A percentile compares a stretch with the other conserved stretches of the same genome.
Evolutionary conservation across 169 alveolate genomes (phyloP).

Genomic region (Cryptosporidium ryanae): DNA sequence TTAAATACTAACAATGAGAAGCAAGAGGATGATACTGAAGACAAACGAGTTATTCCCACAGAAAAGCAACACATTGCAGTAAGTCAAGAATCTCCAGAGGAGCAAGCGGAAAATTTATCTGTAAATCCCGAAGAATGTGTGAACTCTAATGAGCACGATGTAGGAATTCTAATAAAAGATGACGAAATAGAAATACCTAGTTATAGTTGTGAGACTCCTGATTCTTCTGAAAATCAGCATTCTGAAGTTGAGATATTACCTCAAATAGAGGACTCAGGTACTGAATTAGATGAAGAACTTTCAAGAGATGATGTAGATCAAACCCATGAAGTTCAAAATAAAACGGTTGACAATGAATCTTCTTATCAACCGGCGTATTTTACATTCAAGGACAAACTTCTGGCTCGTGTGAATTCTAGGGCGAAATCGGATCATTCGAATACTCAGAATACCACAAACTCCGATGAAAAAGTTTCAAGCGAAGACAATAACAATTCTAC

Average conservation of each 20-base stretch:
- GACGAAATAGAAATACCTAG: too few species aligned
- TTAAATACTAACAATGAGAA: conserved; percentile 27
- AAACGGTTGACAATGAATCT: background rate
- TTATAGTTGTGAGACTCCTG: too few species aligned
- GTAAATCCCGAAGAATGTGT: background rate
- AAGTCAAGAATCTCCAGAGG: background rate
- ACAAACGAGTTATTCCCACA: background rate
- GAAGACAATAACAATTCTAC: background rate
- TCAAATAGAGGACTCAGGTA: background rate
- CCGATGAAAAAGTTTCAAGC: background rate
- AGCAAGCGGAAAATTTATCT: background rate
- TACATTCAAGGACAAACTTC: conserved; percentile 67
- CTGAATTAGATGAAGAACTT: background rate
- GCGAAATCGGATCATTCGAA: background rate
- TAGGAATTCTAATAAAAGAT: background rate
- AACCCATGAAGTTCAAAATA: background rate
- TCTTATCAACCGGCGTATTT: conserved; percentile 32
- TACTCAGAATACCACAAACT: background rate
- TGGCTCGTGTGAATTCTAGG: conserved; percentile 51
- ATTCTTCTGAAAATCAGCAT: background rate
- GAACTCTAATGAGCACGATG: background rate
- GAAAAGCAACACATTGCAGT: background rate
- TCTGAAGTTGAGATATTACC: background rate
- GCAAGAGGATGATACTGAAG: background rate
- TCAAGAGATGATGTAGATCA: background rate